phyloP scores from a whole-genome alignment of 805 yeast species.

The Ogataea chonburiensis region DNA sequence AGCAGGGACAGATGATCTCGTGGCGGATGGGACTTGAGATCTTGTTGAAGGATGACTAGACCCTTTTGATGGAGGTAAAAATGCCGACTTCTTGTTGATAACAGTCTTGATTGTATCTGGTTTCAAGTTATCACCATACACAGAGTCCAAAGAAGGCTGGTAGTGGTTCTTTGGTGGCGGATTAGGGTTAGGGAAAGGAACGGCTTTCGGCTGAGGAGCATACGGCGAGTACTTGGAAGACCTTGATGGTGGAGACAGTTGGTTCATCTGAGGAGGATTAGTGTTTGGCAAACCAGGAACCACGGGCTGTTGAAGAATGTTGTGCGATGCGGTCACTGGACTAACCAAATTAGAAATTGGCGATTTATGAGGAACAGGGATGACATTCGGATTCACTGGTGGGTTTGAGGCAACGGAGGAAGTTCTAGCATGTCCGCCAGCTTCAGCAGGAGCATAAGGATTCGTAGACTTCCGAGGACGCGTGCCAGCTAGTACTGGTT shows the following conservation, averaged over 20 bases:
- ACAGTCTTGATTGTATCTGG: constrained; percentile 17
- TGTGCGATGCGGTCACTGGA: constrained; percentile 8
- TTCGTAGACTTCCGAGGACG: constrained; percentile 21
- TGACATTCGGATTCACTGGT: constrained; percentile 28
- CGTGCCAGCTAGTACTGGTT: constrained; percentile 6
- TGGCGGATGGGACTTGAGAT: background rate
- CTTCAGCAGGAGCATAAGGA: constrained; percentile 34
- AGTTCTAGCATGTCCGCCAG: constrained; percentile 33
- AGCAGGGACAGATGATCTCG: constrained; percentile 31
- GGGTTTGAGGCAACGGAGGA: constrained; percentile 23
- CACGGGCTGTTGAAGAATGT: constrained; percentile 1
- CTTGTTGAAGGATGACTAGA: constrained; percentile 1
- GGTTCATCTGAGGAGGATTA: constrained; percentile 2
- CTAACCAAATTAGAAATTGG: constrained; percentile 19
- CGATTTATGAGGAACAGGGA: constrained; percentile 31
- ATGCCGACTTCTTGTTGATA: constrained; percentile 14
- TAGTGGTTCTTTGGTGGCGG: constrained; percentile 5
- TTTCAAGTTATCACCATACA: constrained; percentile 21
- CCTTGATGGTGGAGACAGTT: constrained; percentile 1
- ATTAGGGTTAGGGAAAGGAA: constrained; percentile 8
- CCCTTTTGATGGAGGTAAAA: constrained; percentile 19
- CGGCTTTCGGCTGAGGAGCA: constrained; percentile 9
- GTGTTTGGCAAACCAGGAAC: constrained; percentile 4
- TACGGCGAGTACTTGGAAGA: constrained; percentile 23
- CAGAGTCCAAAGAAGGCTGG: constrained; percentile 19